Conservation (phyloP, 2,329 filamentous ascomycete genomes). For the Sclerotinia nivalis region DNA sequence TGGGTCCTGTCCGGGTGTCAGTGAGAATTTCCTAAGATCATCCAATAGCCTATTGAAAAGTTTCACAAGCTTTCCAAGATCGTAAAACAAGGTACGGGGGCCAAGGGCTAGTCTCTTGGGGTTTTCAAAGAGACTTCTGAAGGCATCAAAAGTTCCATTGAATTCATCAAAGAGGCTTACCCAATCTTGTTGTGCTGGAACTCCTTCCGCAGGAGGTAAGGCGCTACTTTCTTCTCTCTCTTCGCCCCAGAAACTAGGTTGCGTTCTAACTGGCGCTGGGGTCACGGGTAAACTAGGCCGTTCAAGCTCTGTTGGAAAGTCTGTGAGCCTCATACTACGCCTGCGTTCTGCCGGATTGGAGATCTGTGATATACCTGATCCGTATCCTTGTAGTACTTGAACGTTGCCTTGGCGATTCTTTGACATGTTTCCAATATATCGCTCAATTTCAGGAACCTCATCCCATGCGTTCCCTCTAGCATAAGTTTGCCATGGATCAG, state of each 20-base stretch:
- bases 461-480: constrained; percentile 90
- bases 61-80: constrained; percentile 18
- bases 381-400: constrained; percentile 41
- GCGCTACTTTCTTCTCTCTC: constrained; percentile 52
- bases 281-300: constrained; percentile 88
- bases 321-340: constrained; percentile 69
- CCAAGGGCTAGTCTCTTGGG: constrained; percentile 11
- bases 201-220: constrained; percentile 76
- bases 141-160: constrained; percentile 15
- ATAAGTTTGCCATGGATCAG: constrained; percentile 71
- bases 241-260: constrained; percentile 63
- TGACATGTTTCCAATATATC: constrained; percentile 78
- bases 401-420: constrained; percentile 55
- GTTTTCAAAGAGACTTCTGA: constrained; percentile 19
- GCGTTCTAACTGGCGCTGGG: constrained; percentile 72
- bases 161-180: constrained; percentile 66
- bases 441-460: constrained; percentile 81
- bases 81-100: constrained; percentile 8
- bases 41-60: constrained; percentile 15
- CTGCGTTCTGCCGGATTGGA: constrained; percentile 41
- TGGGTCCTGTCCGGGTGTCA: constrained; percentile 60
- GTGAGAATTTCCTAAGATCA: constrained; percentile 22
- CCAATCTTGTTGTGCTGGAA: constrained; percentile 88
- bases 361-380: constrained; percentile 38
- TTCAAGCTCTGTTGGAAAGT: constrained; percentile 82